phyloP scores from a whole-genome alignment of 345 rosid species.

The Eucalyptus shirleyi region DNA sequence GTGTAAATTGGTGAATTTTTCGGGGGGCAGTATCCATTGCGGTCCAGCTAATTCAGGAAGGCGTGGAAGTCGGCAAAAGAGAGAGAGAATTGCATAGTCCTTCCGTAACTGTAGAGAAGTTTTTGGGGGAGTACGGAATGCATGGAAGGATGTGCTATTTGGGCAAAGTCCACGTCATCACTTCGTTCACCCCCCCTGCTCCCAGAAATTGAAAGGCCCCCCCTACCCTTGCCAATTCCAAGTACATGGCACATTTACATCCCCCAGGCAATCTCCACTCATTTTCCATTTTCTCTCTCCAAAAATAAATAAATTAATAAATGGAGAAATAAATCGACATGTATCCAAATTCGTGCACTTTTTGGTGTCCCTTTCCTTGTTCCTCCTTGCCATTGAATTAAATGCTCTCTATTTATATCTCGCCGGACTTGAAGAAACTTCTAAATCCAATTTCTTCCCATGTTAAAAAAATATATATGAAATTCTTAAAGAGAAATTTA shows the following conservation, averaged over 20 bases:
- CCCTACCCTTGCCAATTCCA: not conserved
- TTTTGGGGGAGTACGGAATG: not conserved
- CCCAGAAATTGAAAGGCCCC: too few species aligned
- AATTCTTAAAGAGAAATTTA: not conserved
- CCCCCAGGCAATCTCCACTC: not conserved
- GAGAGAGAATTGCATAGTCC: not conserved
- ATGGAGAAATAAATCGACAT: not conserved
- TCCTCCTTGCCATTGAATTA: not conserved
- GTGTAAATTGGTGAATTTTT: not conserved
- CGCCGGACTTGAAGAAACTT: not conserved
- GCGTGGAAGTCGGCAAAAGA: not conserved
- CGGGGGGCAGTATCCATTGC: not conserved
- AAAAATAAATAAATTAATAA: not conserved
- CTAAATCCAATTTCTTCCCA: not conserved
- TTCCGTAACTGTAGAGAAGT: not conserved
- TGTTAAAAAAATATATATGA: not conserved
- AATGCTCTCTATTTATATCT: not conserved
- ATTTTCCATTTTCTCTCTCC: not conserved
- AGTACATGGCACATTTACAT: not conserved
- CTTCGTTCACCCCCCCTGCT: not conserved
- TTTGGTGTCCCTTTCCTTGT: not conserved
- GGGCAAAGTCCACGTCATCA: not conserved
- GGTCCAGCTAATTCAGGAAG: not conserved
- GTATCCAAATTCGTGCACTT: not conserved
- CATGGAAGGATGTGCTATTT: not conserved